Evolutionary conservation across 495 filamentous ascomycete genomes (phyloP).

Genomic region (Bryoglossum gracile): DNA sequence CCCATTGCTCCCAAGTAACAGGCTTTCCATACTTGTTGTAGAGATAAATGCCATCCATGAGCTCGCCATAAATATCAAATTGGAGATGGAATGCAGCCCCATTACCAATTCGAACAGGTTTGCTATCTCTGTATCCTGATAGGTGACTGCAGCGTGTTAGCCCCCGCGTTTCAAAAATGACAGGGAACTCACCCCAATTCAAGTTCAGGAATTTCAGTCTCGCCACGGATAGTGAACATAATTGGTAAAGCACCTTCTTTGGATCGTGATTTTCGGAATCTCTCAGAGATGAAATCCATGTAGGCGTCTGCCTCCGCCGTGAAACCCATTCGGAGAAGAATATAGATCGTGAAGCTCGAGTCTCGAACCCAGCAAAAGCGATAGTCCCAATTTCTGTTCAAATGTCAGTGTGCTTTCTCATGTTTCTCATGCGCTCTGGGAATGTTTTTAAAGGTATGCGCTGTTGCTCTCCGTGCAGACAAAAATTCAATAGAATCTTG

Average conservation of each 20-base stretch:
- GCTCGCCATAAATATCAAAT: slow-evolving; percentile 69
- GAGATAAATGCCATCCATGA: slow-evolving; percentile 68
- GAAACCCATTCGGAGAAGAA: slow-evolving; percentile 66
- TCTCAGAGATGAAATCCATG: slow-evolving; percentile 65
- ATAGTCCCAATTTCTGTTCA: slow-evolving; percentile 68
- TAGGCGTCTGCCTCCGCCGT: slow-evolving; percentile 66
- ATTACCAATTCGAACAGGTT: slow-evolving; percentile 67
- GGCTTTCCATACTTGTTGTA: slow-evolving; percentile 75
- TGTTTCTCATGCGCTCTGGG: too few species aligned
- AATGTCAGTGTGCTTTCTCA: too few species aligned
- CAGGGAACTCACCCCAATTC: slow-evolving; percentile 37
- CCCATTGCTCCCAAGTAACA: slow-evolving; percentile 66
- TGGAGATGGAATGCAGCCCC: slow-evolving; percentile 67
- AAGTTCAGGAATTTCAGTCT: slow-evolving; percentile 61
- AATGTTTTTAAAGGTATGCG: too few species aligned
- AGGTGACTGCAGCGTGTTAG: slow-evolving; percentile 39
- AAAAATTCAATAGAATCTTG: too few species aligned
- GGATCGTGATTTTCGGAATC: slow-evolving; percentile 43
- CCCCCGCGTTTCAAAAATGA: neutral
- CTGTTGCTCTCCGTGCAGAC: too few species aligned
- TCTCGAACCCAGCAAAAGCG: slow-evolving; percentile 70
- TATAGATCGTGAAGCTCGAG: slow-evolving; percentile 68
- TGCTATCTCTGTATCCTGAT: slow-evolving; percentile 59
- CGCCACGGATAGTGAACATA: slow-evolving; percentile 70
- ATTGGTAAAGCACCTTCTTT: slow-evolving; percentile 55